Evolutionary conservation across 306 rosid genomes (phyloP), one percentile per base, ranked within the genome.

Genomic region (Fragaria iinumae): DNA sequence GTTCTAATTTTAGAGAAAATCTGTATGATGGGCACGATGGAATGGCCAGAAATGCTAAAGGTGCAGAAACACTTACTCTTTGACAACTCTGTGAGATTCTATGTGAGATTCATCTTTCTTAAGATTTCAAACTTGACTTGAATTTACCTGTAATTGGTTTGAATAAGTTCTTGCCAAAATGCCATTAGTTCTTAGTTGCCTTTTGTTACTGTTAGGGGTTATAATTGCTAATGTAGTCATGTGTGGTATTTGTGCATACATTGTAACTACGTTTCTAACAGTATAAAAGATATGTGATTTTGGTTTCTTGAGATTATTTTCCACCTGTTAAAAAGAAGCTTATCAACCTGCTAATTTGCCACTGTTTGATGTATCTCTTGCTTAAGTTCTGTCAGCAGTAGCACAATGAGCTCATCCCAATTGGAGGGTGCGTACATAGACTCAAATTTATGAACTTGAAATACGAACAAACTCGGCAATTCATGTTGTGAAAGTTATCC

Each of bases 21-120:
- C 75, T 85, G 8, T 74, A 57, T 55, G 91, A 84, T 21, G 99
- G 91, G 80, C 91, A 86, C 73, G 91, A 90, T 79, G 91, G 91
- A 78, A 81, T 88, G 57, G 81, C 96, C 69, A 84, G 86, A 79
- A 88, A 75, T 70, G 79, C 82, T 29, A 85, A 84, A 83, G 87
- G 74, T 44, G 78, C 84, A 64, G 90, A 91, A 49, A 83, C 80
- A 74, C 96, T 89, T 53, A 85, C 86, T 13, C 96, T 93, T 50
- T 89, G 87, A 86, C 76, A 14, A 8, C 52, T 3, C 4, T 25
- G 43, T 39, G 43, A 39, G 66, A 60, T 65, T 83, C 52, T 3
- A 4, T 25, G 43, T 39, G 43, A 39, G 66, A 60, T 65, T 83
- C 63, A 65, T 11, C 2, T 41, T 41, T 34, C 16, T 44, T n/a